These are phyloP conservation scores for Neurospora pannonica DNA, from an alignment of 495 filamentous ascomycete genomes.

Conservation along the genomic window DNA sequence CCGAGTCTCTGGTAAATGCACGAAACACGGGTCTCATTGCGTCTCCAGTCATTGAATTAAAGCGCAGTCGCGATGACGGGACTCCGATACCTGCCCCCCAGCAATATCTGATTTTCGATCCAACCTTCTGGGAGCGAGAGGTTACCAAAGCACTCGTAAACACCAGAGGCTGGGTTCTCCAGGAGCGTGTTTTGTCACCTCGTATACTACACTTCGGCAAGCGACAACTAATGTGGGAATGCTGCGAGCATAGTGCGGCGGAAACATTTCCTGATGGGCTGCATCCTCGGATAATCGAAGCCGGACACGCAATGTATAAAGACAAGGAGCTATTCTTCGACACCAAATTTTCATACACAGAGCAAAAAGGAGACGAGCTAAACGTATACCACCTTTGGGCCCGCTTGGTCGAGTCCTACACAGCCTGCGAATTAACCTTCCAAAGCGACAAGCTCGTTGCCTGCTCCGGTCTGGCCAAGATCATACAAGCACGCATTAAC, in stretches of 20 bases:
- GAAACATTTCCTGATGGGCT: background rate
- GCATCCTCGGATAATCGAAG: background rate
- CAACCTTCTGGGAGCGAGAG: background rate
- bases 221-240: slow-evolving; percentile 1
- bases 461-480: background rate
- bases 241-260: background rate
- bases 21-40: background rate
- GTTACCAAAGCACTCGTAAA: background rate
- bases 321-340: background rate
- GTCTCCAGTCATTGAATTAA: background rate
- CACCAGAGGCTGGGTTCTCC: background rate
- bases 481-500: background rate
- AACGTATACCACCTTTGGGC: background rate
- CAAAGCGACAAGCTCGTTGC: slow-evolving; percentile 2
- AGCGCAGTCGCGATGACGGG: background rate
- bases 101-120: background rate
- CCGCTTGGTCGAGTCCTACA: background rate
- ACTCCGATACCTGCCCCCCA: background rate
- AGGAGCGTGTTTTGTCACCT: background rate
- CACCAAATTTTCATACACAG: background rate
- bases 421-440: background rate
- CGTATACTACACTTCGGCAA: slow-evolving; percentile 3
- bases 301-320: background rate
- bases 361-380: background rate
- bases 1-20: background rate